Percentiles rank a stretch among this genome's conserved stretches.
Conservation (phyloP, 2,329 filamentous ascomycete species). For the Colletotrichum salicis region DNA sequence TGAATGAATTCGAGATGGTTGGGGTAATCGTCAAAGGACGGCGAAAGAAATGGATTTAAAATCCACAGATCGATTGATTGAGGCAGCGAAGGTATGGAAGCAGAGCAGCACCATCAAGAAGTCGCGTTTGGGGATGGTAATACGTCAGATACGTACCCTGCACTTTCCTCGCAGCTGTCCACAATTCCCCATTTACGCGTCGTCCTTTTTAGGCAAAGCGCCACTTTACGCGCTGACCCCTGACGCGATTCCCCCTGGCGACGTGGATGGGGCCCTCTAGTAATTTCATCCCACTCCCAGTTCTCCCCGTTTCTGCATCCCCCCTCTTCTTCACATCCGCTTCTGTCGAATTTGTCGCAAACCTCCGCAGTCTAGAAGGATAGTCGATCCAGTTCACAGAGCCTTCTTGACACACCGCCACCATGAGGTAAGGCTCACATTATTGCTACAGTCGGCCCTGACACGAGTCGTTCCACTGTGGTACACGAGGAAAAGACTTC, state of each 20-base stretch:
- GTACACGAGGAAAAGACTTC: constrained; percentile 1
- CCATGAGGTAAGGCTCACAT: constrained; percentile 45
- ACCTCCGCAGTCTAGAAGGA: not conserved
- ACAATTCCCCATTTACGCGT: constrained; percentile 41
- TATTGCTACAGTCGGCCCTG: not conserved
- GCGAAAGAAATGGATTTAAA: not conserved
- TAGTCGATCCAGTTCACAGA: not conserved
- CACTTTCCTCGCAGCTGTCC: constrained; percentile 2
- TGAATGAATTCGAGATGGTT: not conserved
- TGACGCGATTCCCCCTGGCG: constrained; percentile 28
- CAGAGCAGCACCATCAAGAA: not conserved
- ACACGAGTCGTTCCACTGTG: not conserved
- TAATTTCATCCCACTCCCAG: constrained; percentile 29
- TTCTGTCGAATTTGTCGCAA: constrained; percentile 10
- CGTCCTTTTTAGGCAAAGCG: constrained; percentile 44
- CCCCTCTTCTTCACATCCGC: constrained; percentile 17
- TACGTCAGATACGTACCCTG: constrained; percentile 30
- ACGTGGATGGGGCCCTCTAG: constrained; percentile 32
- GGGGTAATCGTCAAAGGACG: not conserved
- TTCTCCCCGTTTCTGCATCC: constrained; percentile 17
- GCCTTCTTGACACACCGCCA: constrained; percentile 14
- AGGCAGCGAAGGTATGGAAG: not conserved
- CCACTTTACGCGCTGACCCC: constrained; percentile 56
- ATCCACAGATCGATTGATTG: not conserved
- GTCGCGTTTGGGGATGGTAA: constrained; percentile 15